Conservation (phyloP, 2,329 filamentous ascomycete genomes). For the Colletotrichum sp. region DNA sequence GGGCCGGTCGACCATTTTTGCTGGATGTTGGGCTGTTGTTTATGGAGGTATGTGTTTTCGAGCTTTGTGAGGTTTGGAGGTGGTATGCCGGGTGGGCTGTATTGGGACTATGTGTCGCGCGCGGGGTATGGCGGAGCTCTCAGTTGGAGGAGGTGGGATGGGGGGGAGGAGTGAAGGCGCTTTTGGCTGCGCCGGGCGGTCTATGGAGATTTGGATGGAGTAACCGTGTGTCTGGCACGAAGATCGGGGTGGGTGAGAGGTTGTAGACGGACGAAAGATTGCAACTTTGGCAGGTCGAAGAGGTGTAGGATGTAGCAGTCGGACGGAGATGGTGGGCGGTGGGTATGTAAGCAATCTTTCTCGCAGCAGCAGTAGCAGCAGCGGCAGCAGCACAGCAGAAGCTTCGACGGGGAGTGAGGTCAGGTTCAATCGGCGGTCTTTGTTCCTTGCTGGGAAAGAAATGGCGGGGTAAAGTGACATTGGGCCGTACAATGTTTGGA, state of each 20-base stretch:
- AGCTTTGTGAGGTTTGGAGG: not conserved
- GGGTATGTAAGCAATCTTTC: not conserved
- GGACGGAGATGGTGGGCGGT: not conserved
- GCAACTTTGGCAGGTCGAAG: not conserved
- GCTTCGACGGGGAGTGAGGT: not conserved
- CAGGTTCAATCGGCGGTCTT: not conserved
- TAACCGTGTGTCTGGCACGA: not conserved
- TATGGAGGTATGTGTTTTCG: not conserved
- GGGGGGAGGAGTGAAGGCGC: not conserved
- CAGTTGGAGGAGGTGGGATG: not conserved
- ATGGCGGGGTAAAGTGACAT: constrained; percentile 9
- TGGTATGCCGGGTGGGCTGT: not conserved
- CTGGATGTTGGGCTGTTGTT: not conserved
- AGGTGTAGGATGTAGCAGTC: not conserved
- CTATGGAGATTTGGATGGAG: not conserved
- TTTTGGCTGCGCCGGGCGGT: not conserved
- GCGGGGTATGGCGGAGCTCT: not conserved
- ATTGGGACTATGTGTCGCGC: not conserved
- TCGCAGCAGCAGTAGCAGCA: not conserved
- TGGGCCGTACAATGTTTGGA: not conserved
- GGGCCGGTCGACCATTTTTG: constrained; percentile 76
- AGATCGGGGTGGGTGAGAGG: not conserved
- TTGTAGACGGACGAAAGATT: not conserved
- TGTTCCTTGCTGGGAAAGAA: not conserved
- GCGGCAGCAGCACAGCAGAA: not conserved